Evolutionary conservation across 1,284 basidiomycete species (phyloP).

Genomic region (Trichosporon inkin): DNA sequence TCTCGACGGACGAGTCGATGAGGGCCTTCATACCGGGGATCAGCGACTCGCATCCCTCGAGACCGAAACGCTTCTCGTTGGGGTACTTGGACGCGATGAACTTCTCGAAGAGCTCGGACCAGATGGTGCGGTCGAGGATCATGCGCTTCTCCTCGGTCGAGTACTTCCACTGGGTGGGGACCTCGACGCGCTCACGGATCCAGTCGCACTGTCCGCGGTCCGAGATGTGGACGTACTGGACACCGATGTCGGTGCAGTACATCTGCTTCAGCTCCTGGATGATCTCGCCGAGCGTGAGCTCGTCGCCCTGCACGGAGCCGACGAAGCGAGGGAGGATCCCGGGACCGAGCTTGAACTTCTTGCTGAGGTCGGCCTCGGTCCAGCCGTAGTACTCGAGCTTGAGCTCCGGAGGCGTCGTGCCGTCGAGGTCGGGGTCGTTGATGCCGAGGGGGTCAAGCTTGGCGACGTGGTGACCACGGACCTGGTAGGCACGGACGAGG

Average conservation of each 20-base stretch:
- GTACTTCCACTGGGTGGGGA: constrained; percentile 97
- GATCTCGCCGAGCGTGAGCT: constrained; percentile 88
- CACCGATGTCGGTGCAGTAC: constrained; percentile 94
- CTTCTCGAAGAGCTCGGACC: constrained; percentile 99
- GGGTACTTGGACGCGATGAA: constrained; percentile 98
- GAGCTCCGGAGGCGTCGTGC: constrained; percentile 74
- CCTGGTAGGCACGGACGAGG: constrained; percentile 96
- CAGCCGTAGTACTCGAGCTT: constrained; percentile 92
- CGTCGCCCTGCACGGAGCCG: constrained; percentile 57
- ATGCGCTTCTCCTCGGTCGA: constrained; percentile 96
- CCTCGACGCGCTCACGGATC: constrained; percentile 95
- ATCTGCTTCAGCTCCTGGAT: constrained; percentile 88
- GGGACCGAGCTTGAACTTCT: constrained; percentile 88
- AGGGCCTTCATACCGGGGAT: constrained; percentile 99
- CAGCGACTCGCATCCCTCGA: constrained; percentile 96
- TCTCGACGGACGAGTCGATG: constrained; percentile 95
- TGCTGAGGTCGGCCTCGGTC: constrained; percentile 86
- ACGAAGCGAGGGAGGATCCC: constrained; percentile 95
- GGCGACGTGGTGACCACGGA: constrained; percentile 94
- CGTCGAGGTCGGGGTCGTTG: constrained; percentile 76
- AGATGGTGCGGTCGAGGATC: constrained; percentile 97
- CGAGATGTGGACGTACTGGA: constrained; percentile 97
- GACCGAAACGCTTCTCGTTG: constrained; percentile 98
- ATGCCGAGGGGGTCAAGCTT: constrained; percentile 94
- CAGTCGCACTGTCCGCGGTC: constrained; percentile 99